These are phyloP conservation scores for Ceratobasidium sp. DNA, from an alignment of 1,284 basidiomycete genomes.

Conservation along the genomic window DNA sequence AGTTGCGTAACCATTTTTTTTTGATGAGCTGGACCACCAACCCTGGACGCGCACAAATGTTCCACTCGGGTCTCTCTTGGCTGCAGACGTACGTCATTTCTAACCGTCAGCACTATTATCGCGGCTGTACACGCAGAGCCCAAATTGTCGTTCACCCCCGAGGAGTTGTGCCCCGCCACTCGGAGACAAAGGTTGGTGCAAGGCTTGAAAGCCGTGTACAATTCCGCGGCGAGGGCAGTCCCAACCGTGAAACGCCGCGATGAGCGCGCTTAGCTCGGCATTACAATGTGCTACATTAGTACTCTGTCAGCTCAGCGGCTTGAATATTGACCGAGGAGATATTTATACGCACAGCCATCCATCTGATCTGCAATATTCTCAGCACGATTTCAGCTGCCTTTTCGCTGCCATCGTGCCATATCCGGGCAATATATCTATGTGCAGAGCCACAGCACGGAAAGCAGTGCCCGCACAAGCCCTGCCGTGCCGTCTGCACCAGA, in stretches of 20 bases:
- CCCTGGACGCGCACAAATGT: background rate
- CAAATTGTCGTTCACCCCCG: background rate
- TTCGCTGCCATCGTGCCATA: background rate
- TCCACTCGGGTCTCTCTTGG: background rate
- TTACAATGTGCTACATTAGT: background rate
- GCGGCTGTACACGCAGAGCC: background rate
- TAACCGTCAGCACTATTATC: background rate
- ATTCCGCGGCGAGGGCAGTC: background rate
- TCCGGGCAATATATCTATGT: background rate
- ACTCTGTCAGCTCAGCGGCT: background rate
- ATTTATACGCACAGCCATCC: constrained; percentile 11
- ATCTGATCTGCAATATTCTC: constrained; percentile 1
- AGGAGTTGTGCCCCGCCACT: constrained; percentile 1
- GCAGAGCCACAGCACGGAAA: constrained; percentile 15
- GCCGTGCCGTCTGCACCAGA: background rate
- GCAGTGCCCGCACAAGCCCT: constrained; percentile 2
- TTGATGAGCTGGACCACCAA: background rate
- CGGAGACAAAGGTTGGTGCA: background rate
- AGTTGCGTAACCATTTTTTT: background rate
- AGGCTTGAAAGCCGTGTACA: background rate
- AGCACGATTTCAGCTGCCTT: background rate
- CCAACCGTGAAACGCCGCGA: background rate
- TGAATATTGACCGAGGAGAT: background rate
- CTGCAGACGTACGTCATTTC: background rate
- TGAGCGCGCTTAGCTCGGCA: background rate